Evolutionary conservation across 257 asterid species (phyloP).

Genomic region (Henckelia pumila): DNA sequence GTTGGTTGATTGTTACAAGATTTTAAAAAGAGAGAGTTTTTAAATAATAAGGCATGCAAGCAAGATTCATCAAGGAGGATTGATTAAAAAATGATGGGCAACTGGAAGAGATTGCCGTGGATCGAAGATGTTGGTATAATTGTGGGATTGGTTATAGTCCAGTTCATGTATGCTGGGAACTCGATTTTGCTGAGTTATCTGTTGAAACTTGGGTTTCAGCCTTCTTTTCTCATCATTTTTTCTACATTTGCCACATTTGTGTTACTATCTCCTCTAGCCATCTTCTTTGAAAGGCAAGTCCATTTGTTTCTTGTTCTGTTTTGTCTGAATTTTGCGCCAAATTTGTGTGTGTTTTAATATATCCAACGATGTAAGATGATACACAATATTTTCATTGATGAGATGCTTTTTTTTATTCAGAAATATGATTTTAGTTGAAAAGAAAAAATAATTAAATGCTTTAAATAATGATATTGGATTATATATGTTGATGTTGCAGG

Average conservation of each 20-base stretch:
- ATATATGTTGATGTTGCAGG: constrained; percentile 47
- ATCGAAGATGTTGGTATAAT: constrained; percentile 52
- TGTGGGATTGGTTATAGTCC: constrained; percentile 62
- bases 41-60: neutral
- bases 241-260: constrained; percentile 69
- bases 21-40: too few relatives aligned
- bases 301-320: neutral
- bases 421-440: neutral
- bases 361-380: too few relatives aligned
- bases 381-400: neutral
- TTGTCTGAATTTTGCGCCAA: too few relatives aligned
- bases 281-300: constrained; percentile 60
- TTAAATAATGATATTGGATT: neutral
- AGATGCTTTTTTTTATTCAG: neutral
- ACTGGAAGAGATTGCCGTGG: constrained; percentile 26
- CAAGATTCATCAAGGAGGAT: neutral
- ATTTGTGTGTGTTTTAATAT: too few relatives aligned
- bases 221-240: constrained; percentile 67
- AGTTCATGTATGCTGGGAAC: constrained; percentile 73
- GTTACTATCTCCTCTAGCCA: constrained; percentile 59
- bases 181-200: constrained; percentile 64
- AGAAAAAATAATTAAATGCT: neutral
- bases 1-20: neutral
- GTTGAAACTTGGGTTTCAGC: constrained; percentile 58
- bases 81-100: neutral